These are phyloP conservation scores for Nakaseomyces glabratus DNA, from an alignment of 1,139 yeast species.

Conservation along the genomic window DNA sequence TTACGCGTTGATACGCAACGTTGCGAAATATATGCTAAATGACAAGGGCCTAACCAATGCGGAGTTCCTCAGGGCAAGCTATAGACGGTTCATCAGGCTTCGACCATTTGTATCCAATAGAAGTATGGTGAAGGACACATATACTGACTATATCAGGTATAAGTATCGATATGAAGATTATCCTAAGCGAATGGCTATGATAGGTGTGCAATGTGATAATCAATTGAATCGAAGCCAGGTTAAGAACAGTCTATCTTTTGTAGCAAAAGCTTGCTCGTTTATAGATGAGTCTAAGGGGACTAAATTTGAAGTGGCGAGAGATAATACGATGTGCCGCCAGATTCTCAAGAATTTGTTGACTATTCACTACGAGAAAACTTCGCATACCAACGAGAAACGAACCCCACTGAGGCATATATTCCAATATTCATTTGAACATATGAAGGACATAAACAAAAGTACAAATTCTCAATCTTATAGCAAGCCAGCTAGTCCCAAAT, in stretches of 20 bases:
- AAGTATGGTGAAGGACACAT: slow-evolving; percentile 21
- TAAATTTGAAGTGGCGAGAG: slow-evolving; percentile 11
- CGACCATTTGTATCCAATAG: slow-evolving; percentile 23
- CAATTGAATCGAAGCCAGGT: slow-evolving; percentile 8
- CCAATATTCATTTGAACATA: slow-evolving; percentile 4
- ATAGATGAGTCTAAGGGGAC: slow-evolving; percentile 9
- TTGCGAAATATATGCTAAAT: slow-evolving; percentile 13
- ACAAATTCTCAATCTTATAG: background rate
- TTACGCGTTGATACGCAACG: slow-evolving; percentile 14
- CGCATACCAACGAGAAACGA: background rate
- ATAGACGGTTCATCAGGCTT: slow-evolving; percentile 24
- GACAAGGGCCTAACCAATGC: slow-evolving; percentile 9
- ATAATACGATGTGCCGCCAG: slow-evolving; percentile 17
- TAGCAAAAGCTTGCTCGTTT: slow-evolving; percentile 17
- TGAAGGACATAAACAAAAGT: background rate
- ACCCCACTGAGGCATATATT: background rate
- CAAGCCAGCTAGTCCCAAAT: background rate
- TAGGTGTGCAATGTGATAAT: too few relatives aligned
- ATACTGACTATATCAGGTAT: slow-evolving; percentile 22
- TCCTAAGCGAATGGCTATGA: slow-evolving; percentile 4
- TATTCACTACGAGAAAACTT: slow-evolving; percentile 20
- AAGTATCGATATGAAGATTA: slow-evolving; percentile 26
- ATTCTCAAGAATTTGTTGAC: slow-evolving; percentile 26
- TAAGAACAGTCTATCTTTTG: slow-evolving; percentile 18
- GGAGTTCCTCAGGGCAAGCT: slow-evolving; percentile 13